Base-by-base conservation (phyloP, 2,329 filamentous ascomycete species). In the Ophiobolus disseminans region DNA sequence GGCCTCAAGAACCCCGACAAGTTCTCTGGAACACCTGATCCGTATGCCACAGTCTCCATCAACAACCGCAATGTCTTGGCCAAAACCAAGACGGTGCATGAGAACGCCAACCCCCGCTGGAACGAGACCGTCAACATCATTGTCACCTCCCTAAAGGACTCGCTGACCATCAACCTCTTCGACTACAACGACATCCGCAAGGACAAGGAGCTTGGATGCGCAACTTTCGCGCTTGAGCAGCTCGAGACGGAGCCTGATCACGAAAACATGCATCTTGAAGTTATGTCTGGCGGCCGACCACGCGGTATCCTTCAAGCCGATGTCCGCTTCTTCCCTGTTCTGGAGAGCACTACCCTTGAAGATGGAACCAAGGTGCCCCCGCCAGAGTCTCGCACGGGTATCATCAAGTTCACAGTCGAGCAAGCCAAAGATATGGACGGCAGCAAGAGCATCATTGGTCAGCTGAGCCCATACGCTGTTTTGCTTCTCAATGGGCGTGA, bases 171-270 rank as follows among this genome's bases (percentile, higher is more conserved):
- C 46, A 85, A 89, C 46, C 73, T 96, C 22, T 96, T 86, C 65
- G 94, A 99, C 73, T 97, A 87, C 81, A 99, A 99, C 64, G 94
- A 97, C 48, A 89, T 89, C 73, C 87, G 94, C 58, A 99, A 97
- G 76, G 92, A 97, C 76, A 97, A 97, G 77, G 91, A 97, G 72
- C 83, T 99, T 38, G 94, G 93, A 44, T 82, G 86, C 17, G 91
- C 91, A 1, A 91, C 88, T 0, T 99, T 99, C 71, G 79, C 86
- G 5, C 79, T 99, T 23, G 92, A 97, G 58, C 84, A 87, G 53
- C 76, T 99, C 0, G 89, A 96, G 71, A 83, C 88, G 42, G 77
- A 91, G 16, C 76, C 84, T 17, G 88, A 91, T 40, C 85, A 91
- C 57, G 92, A 97, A 69, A 95, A 95, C 63, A 80, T 96, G 64